Evolutionary conservation across 2,329 filamentous ascomycete species (phyloP).

Genomic region (Biscogniauxia sp.): DNA sequence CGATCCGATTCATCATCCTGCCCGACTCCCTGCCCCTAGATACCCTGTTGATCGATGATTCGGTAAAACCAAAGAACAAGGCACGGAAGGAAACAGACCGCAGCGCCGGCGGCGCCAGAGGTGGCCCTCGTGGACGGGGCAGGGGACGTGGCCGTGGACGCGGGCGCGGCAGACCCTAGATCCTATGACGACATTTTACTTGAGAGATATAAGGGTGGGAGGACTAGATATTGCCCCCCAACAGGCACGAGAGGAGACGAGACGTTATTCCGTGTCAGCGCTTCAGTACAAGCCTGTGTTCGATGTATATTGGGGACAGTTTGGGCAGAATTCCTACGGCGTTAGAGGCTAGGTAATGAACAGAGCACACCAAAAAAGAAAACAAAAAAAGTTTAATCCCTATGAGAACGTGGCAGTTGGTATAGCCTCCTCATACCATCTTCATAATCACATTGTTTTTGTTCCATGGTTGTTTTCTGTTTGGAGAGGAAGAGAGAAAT

Average conservation of each 20-base stretch:
- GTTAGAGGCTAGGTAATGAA: conserved; percentile 26
- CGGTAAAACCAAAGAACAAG: conserved; percentile 99
- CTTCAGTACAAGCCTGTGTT: background rate
- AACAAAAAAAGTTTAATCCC: conserved; percentile 3
- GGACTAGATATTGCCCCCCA: background rate
- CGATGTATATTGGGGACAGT: conserved; percentile 3
- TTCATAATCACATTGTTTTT: conserved; percentile 7
- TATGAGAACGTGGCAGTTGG: conserved; percentile 19
- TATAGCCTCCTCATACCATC: conserved; percentile 22
- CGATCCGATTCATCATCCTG: conserved; percentile 94
- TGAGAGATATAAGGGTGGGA: background rate
- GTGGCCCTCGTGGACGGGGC: conserved; percentile 51
- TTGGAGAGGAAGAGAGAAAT: background rate
- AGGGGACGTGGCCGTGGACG: conserved; percentile 55
- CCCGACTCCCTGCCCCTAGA: conserved; percentile 94
- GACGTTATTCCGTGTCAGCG: background rate
- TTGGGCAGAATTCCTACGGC: conserved; percentile 27
- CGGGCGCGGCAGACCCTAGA: conserved; percentile 36
- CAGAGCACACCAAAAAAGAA: conserved; percentile 12
- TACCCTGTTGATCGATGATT: conserved; percentile 92
- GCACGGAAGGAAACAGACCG: conserved; percentile 83
- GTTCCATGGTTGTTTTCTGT: background rate
- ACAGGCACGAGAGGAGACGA: background rate
- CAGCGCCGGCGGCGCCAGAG: conserved; percentile 51
- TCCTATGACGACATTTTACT: conserved; percentile 18